A percentile compares a stretch with the other conserved stretches of the same genome.
Evolutionary conservation across 495 filamentous ascomycete species (phyloP).

Genomic region (Xylaria telfairii): DNA sequence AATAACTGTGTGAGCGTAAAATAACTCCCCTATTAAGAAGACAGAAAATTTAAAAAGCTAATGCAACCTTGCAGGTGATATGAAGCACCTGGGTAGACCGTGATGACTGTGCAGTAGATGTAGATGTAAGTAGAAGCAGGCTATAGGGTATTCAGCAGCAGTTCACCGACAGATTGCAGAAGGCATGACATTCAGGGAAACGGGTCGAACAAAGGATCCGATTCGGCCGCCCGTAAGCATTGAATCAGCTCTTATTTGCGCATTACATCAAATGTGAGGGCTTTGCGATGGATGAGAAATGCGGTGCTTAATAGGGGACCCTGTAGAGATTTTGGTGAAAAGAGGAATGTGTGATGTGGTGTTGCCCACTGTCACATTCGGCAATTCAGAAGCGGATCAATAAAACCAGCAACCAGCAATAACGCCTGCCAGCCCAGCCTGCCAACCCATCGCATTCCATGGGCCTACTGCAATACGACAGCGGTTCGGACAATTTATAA

Average conservation of each 20-base stretch:
- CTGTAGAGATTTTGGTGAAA: constrained; percentile 3
- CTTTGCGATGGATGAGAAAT: neutral
- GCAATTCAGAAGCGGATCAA: constrained; percentile 21
- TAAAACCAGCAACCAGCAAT: constrained; percentile 14
- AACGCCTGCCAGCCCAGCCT: neutral
- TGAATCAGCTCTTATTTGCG: neutral
- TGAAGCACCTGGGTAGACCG: neutral
- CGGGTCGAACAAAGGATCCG: neutral
- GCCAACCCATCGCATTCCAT: neutral
- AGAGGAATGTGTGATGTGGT: constrained; percentile 5
- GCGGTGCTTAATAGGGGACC: neutral
- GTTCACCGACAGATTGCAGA: neutral
- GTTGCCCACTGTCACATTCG: constrained; percentile 19
- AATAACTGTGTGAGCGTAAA: neutral
- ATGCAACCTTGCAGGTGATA: neutral
- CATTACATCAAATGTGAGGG: neutral
- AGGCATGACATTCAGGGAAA: neutral
- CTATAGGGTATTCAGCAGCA: no score
- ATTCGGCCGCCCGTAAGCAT: neutral
- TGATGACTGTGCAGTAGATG: neutral
- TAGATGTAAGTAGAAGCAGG: neutral
- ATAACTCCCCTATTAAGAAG: neutral
- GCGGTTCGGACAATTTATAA: constrained; percentile 24
- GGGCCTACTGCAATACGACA: constrained; percentile 23
- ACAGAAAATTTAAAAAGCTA: neutral